Conservation (phyloP, 495 filamentous ascomycete species). For the Podospora fimiseda region DNA sequence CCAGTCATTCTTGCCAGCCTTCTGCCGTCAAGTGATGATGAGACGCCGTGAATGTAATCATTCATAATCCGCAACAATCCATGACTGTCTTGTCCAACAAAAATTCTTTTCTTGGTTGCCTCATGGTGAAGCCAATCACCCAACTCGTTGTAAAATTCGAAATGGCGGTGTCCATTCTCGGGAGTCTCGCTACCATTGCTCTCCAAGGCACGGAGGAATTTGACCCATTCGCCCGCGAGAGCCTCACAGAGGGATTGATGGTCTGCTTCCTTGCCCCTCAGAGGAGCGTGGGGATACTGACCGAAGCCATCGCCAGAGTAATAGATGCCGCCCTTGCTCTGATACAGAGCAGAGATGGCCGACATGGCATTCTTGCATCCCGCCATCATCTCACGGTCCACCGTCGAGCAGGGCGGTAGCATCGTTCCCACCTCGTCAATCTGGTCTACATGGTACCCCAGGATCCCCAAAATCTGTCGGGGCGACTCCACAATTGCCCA, state of each 20-base stretch:
- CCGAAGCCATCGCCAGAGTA: neutral
- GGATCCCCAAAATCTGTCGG: neutral
- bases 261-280: neutral
- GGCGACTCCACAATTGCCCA: neutral
- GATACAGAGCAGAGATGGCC: neutral
- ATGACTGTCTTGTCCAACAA: neutral
- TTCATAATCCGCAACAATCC: neutral
- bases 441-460: neutral
- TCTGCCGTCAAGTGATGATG: neutral
- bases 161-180: too few species aligned
- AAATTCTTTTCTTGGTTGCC: neutral
- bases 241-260: neutral
- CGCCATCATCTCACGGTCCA: neutral
- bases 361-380: neutral
- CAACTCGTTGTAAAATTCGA: neutral
- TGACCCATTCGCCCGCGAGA: neutral
- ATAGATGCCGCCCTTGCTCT: neutral
- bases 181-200: neutral
- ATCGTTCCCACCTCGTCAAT: neutral
- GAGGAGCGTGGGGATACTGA: neutral
- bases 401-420: neutral
- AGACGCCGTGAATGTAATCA: neutral
- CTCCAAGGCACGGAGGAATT: neutral
- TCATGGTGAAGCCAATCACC: neutral
- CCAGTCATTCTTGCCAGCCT: neutral